Evolutionary conservation across 2,329 filamentous ascomycete species (phyloP), one percentile per base, ranked within the genome.

Genomic region (Scolecobasidium constrictum): DNA sequence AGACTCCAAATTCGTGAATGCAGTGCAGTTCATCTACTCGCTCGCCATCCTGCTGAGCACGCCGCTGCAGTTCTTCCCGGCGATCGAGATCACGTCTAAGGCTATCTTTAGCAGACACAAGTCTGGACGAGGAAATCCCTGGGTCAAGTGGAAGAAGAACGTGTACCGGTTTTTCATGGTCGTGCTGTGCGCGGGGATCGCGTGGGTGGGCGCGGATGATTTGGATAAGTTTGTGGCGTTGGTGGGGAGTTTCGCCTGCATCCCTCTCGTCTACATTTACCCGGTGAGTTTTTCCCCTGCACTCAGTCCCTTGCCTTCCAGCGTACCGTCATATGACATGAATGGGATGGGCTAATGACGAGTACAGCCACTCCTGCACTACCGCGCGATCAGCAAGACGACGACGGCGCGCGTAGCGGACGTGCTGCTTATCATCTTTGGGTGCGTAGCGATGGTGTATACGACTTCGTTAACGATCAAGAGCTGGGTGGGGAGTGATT

Each of bases 131-230:
- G 94, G 95, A 67, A 95, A 96, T 58, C 88, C 87, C 1, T 92
- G 86, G 58, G 94, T 98, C 70, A 98, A 98, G 69, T 98, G 92
- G 92, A 85, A 96, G 72, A 98, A 98, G 78, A 98, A 98, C 53
- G 69, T 83, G 23, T 98, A 94, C 69, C 82, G 92, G 43, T 98
- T 96, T 71, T 81, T 90, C 57, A 78, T 95, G 48, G 92, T 96
- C 40, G 76, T 85, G 55, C 63, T 92, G 18, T 96, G 92, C 56
- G 84, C 88, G 1, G 64, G 79, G 46, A 83, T 98, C 50, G 90
- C 90, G 2, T 98, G 87, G 86, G 79, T 81, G 35, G 92, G 92
- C 48, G 90, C 92, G 3, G 84, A 86, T 51, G 82, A 96, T 63
- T 68, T 98, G 43, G 92, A 98, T 67, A 96, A 96, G 64, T 98